These are phyloP conservation scores for Pythium dissotocum DNA, from an alignment of 352 stramenopile species.

Conservation along the genomic window DNA sequence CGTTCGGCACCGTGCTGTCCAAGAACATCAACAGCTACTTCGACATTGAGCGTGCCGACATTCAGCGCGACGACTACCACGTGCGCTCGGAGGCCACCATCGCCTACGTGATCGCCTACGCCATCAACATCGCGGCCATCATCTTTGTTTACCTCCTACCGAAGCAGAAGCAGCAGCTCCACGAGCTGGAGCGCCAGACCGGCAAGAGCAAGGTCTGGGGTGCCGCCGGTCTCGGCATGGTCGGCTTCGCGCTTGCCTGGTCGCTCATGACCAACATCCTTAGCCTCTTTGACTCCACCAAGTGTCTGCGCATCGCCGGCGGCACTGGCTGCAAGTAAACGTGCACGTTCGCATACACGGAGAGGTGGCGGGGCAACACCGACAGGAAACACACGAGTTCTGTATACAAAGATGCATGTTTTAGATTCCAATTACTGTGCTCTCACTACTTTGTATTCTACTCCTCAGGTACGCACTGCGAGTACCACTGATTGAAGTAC, in stretches of 20 bases:
- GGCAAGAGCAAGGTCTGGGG: conserved; percentile 3
- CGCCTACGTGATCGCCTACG: conserved; percentile 29
- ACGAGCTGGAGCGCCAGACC: conserved; percentile 27
- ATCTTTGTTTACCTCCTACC: conserved; percentile 28
- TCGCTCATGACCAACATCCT: conserved; percentile 36
- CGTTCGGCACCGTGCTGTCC: conserved; percentile 25
- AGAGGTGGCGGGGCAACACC: too few relatives aligned
- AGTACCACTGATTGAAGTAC: not conserved
- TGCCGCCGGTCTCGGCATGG: conserved; percentile 15
- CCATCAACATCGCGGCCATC: conserved; percentile 24
- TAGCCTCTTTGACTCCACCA: conserved; percentile 26
- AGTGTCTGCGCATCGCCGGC: conserved; percentile 32
- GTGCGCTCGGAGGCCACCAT: conserved; percentile 28
- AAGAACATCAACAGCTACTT: conserved; percentile 26
- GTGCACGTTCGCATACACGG: not conserved
- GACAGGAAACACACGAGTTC: too few relatives aligned
- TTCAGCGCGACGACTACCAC: conserved; percentile 19
- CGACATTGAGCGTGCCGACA: conserved; percentile 17
- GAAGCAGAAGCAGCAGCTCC: conserved; percentile 29
- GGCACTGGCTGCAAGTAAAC: conserved; percentile 19
- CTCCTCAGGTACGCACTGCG: not conserved
- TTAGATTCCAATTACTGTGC: not conserved
- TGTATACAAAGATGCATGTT: not conserved
- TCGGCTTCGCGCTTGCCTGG: conserved; percentile 26
- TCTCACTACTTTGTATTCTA: not conserved